Percentiles rank a stretch among this genome's conserved stretches.
Conservation (phyloP, 176 grass and related monocot genomes). For the Avena atlantica region DNA sequence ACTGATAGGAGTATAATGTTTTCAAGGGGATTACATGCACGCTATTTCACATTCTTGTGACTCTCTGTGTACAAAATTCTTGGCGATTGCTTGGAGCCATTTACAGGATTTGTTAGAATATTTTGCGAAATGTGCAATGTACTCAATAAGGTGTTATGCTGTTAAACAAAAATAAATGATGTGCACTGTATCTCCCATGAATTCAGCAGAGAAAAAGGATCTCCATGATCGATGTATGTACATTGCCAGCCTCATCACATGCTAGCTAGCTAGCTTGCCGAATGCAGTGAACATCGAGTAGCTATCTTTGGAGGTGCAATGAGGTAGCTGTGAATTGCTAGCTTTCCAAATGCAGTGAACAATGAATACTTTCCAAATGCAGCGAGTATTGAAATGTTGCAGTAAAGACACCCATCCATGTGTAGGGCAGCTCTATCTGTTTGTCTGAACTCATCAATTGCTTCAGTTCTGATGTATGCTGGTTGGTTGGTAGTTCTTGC, state of each 20-base stretch:
- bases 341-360: neutral
- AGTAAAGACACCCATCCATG: no score
- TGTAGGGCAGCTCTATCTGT: no score
- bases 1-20: slow-evolving; percentile 12
- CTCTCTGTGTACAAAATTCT: slow-evolving; percentile 45
- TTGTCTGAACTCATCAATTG: neutral
- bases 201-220: neutral
- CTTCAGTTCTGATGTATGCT: neutral
- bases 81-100: slow-evolving; percentile 5
- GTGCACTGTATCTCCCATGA: neutral
- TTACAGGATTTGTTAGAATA: slow-evolving; percentile 25
- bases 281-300: neutral
- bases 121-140: neutral
- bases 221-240: neutral
- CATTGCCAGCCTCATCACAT: neutral
- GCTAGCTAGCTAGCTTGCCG: neutral
- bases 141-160: slow-evolving; percentile 24
- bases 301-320: no score
- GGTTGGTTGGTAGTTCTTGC: neutral
- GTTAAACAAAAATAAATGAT: slow-evolving; percentile 23
- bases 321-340: neutral
- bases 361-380: neutral
- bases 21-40: neutral
- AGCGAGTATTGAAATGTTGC: no score
- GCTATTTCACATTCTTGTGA: neutral